These are phyloP conservation scores for Fusarium liriodendri DNA, from an alignment of 2,329 filamentous ascomycete species.

Conservation along the genomic window DNA sequence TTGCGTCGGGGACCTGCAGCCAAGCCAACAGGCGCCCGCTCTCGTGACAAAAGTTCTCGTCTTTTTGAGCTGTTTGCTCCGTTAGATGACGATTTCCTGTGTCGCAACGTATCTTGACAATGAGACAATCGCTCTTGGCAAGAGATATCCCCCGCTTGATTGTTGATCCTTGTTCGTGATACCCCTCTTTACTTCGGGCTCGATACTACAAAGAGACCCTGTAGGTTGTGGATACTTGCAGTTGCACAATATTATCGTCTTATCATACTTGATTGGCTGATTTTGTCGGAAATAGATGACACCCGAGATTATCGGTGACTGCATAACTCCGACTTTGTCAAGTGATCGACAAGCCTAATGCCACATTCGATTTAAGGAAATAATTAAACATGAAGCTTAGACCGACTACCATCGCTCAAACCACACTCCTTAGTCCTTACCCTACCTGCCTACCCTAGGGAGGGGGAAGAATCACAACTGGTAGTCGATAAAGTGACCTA, in stretches of 20 bases:
- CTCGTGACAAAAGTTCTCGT: slow-evolving; percentile 27
- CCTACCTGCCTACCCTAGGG: too few relatives aligned
- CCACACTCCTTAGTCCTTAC: neutral
- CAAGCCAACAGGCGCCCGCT: slow-evolving; percentile 20
- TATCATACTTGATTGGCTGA: neutral
- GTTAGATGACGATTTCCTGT: neutral
- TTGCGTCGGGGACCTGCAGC: slow-evolving; percentile 27
- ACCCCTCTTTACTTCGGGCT: neutral
- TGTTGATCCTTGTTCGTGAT: neutral
- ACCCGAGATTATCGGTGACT: neutral
- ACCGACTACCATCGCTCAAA: neutral
- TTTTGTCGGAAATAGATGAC: neutral
- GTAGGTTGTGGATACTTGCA: neutral
- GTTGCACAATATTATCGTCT: neutral
- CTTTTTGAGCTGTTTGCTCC: neutral
- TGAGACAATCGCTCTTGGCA: neutral
- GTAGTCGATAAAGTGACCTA: too few relatives aligned
- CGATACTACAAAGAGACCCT: neutral
- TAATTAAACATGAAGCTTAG: neutral
- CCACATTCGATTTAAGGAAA: neutral
- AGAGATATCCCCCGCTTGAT: neutral
- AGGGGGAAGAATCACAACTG: too few relatives aligned
- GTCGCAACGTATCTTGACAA: neutral
- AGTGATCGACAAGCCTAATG: neutral
- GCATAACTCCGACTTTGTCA: neutral